A percentile compares a stretch with the other conserved stretches of the same genome.
Conservation (phyloP, 2,329 filamentous ascomycete genomes). For the Paraphoma chrysanthemicola region DNA sequence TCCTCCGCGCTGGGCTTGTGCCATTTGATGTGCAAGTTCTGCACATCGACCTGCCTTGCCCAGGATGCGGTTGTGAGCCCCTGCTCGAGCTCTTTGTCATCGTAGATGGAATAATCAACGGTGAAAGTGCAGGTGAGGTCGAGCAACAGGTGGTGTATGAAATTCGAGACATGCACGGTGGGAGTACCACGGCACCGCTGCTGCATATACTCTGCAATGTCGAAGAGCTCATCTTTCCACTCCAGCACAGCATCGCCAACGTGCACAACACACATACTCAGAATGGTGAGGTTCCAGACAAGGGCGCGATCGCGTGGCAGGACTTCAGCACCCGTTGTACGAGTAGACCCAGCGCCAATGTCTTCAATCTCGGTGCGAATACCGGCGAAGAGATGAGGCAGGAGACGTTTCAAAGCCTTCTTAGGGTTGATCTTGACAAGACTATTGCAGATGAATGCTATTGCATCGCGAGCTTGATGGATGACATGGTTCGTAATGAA, state of each 20-base stretch:
- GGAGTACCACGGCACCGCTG: conserved; percentile 91
- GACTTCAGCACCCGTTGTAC: conserved; percentile 92
- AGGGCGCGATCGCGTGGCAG: conserved; percentile 89
- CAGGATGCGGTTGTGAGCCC: conserved; percentile 82
- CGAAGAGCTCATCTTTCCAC: conserved; percentile 87
- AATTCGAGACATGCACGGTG: conserved; percentile 96
- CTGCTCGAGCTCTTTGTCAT: conserved; percentile 73
- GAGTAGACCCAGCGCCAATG: conserved; percentile 92
- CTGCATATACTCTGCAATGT: conserved; percentile 95
- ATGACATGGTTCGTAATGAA: conserved; percentile 96
- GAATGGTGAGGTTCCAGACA: conserved; percentile 96
- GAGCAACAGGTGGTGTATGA: conserved; percentile 92
- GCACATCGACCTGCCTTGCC: conserved; percentile 78
- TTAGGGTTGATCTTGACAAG: conserved; percentile 95
- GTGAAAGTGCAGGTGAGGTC: conserved; percentile 96
- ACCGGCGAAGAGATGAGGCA: conserved; percentile 87
- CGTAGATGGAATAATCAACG: conserved; percentile 86
- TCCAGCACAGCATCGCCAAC: conserved; percentile 88
- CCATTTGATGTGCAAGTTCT: conserved; percentile 86
- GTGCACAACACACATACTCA: conserved; percentile 98
- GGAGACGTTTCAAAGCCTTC: conserved; percentile 87
- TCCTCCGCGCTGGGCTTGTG: conserved; percentile 83
- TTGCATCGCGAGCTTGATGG: conserved; percentile 94
- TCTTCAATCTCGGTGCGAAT: conserved; percentile 97
- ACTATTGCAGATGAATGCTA: conserved; percentile 98